These are phyloP conservation scores for Sporothrix euskadiensis DNA, from an alignment of 2,329 filamentous ascomycete genomes.

Conservation along the genomic window DNA sequence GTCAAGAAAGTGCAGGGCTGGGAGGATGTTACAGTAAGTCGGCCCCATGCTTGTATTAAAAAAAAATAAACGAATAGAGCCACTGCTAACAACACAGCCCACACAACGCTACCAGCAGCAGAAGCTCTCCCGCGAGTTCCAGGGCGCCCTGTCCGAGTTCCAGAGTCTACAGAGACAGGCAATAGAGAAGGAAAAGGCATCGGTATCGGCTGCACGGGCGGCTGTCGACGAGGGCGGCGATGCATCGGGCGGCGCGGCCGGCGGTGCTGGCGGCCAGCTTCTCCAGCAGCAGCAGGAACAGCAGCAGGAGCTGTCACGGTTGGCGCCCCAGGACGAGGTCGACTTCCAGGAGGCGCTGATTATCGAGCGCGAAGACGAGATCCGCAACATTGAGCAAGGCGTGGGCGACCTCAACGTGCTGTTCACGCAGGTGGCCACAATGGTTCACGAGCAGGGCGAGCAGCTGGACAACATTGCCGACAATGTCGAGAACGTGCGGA, in stretches of 20 bases:
- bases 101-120: constrained; percentile 96
- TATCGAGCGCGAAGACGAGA: constrained; percentile 93
- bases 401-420: constrained; percentile 95
- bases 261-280: constrained; percentile 38
- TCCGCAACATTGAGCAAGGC: constrained; percentile 94
- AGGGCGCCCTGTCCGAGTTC: constrained; percentile 84
- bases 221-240: constrained; percentile 65
- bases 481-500: constrained; percentile 80
- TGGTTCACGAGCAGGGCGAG: constrained; percentile 91
- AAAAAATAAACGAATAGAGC: not conserved
- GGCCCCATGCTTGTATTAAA: not conserved
- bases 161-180: constrained; percentile 87
- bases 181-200: constrained; percentile 88
- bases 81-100: constrained; percentile 55
- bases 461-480: constrained; percentile 82
- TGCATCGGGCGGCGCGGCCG: constrained; percentile 37
- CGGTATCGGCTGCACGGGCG: constrained; percentile 76
- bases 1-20: constrained; percentile 88
- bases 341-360: constrained; percentile 97
- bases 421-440: constrained; percentile 96
- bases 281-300: constrained; percentile 60
- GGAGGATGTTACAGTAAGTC: constrained; percentile 75
- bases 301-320: constrained; percentile 72
- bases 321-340: constrained; percentile 90
- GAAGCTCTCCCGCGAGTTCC: constrained; percentile 92